phyloP scores from a whole-genome alignment of 768 basidiomycete species.

The Hydnum rufescens region DNA sequence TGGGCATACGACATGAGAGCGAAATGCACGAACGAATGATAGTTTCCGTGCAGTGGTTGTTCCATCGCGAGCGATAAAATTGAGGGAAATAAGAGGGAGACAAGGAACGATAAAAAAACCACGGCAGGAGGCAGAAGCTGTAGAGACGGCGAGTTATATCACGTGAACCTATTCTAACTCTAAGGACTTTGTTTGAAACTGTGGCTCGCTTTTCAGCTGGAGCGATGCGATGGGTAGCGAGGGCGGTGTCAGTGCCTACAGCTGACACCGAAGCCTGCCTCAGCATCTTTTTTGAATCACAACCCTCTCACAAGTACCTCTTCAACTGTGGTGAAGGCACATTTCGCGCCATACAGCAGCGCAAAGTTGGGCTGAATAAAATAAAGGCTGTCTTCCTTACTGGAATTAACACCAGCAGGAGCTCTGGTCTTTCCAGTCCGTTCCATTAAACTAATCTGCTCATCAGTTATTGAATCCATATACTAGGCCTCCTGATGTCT shows the following conservation, averaged over 20 bases:
- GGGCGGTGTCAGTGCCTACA: slow-evolving; percentile 10
- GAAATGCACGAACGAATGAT: slow-evolving; percentile 33
- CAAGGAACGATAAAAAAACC: too few species aligned
- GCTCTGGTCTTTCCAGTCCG: slow-evolving; percentile 57
- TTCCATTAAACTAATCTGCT: slow-evolving; percentile 3
- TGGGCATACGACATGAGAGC: background rate
- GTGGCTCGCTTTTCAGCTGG: too few species aligned
- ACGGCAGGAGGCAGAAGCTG: too few species aligned
- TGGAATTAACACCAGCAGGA: slow-evolving; percentile 37
- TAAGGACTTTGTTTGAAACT: too few species aligned
- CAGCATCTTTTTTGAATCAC: slow-evolving; percentile 44
- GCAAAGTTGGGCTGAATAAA: slow-evolving; percentile 41
- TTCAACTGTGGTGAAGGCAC: slow-evolving; percentile 80
- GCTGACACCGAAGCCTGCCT: slow-evolving; percentile 69
- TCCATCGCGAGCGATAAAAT: too few species aligned
- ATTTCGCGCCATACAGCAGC: slow-evolving; percentile 52
- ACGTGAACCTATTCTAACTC: too few species aligned
- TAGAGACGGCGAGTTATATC: too few species aligned
- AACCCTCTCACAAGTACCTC: slow-evolving; percentile 44
- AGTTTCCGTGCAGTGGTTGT: slow-evolving; percentile 48
- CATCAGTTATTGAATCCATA: slow-evolving; percentile 17
- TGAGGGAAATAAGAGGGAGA: too few species aligned
- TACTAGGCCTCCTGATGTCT: slow-evolving; percentile 54
- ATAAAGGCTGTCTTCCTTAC: slow-evolving; percentile 56
- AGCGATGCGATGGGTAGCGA: slow-evolving; percentile 12